Evolutionary conservation across 805 yeast species (phyloP).

Genomic region (Candida awuae): DNA sequence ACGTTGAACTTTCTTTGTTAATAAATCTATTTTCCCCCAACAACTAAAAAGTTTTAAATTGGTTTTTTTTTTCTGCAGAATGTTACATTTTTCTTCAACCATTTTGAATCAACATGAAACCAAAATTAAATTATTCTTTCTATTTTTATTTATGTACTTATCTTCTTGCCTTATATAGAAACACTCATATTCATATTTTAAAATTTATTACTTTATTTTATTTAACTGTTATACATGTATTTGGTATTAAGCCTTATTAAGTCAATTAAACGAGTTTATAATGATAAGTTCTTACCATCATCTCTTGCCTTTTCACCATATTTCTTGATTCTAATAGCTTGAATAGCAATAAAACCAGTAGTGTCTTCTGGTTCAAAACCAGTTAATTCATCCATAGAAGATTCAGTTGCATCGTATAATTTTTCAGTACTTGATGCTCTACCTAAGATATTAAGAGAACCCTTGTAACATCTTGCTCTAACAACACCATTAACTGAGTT

Average conservation of each 20-base stretch:
- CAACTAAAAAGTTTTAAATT: too few relatives aligned
- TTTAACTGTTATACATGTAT: not conserved
- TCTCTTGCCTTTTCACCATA: constrained; percentile 93
- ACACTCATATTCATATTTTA: too few relatives aligned
- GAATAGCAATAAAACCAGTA: constrained; percentile 94
- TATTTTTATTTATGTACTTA: too few relatives aligned
- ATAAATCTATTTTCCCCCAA: too few relatives aligned
- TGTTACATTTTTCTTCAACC: too few relatives aligned
- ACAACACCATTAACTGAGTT: constrained; percentile 93
- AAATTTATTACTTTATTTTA: too few relatives aligned
- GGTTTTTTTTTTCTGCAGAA: too few relatives aligned
- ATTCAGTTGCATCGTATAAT: constrained; percentile 94
- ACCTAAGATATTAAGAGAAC: constrained; percentile 75
- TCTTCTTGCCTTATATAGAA: too few relatives aligned
- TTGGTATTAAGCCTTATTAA: not conserved
- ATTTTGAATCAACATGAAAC: too few relatives aligned
- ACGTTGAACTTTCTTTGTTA: too few relatives aligned
- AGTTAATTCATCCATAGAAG: constrained; percentile 98
- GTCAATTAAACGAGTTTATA: constrained; percentile 24
- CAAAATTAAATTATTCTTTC: too few relatives aligned
- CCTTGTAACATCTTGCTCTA: constrained; percentile 90
- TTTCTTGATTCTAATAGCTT: constrained; percentile 96
- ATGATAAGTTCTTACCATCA: constrained; percentile 48
- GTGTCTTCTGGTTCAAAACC: constrained; percentile 98
- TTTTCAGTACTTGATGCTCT: constrained; percentile 94